These are phyloP conservation scores for Gliomastix tumulicola DNA, from an alignment of 2,329 filamentous ascomycete species.

Conservation along the genomic window DNA sequence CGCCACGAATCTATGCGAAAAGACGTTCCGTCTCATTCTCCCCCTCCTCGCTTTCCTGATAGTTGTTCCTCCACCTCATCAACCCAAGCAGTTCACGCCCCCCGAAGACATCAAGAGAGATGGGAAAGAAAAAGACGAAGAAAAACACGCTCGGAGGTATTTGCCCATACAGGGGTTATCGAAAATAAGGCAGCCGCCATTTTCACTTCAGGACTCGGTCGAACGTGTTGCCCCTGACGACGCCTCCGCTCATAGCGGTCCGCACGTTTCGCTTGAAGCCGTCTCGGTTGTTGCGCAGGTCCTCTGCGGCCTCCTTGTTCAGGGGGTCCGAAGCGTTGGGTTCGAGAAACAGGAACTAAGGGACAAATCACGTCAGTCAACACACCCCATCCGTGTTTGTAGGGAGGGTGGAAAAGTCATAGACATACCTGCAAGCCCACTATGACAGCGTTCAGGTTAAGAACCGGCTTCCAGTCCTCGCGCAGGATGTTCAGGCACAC, in stretches of 20 bases:
- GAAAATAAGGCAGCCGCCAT: no score
- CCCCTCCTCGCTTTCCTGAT: no score
- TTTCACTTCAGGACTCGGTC: constrained; percentile 72
- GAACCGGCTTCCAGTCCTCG: constrained; percentile 98
- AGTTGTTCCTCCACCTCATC: no score
- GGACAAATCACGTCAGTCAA: no score
- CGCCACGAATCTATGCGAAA: no score
- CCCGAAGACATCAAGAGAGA: no score
- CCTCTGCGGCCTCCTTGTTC: constrained; percentile 96
- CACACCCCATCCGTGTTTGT: background rate
- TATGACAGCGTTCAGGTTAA: constrained; percentile 94
- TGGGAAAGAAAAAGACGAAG: no score
- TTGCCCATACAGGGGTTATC: no score
- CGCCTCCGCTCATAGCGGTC: constrained; percentile 73
- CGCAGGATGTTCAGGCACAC: constrained; percentile 95
- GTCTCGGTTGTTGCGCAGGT: constrained; percentile 78
- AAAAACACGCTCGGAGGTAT: no score
- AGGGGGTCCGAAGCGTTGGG: constrained; percentile 96
- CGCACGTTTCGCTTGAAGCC: constrained; percentile 88
- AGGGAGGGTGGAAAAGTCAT: no score
- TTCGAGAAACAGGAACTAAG: constrained; percentile 93
- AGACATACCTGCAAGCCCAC: constrained; percentile 76
- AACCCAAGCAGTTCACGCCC: no score
- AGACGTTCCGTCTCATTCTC: no score
- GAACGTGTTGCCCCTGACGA: constrained; percentile 65